Conservation (phyloP, 1,284 basidiomycete species). For the Moesziomyces aphidis region DNA sequence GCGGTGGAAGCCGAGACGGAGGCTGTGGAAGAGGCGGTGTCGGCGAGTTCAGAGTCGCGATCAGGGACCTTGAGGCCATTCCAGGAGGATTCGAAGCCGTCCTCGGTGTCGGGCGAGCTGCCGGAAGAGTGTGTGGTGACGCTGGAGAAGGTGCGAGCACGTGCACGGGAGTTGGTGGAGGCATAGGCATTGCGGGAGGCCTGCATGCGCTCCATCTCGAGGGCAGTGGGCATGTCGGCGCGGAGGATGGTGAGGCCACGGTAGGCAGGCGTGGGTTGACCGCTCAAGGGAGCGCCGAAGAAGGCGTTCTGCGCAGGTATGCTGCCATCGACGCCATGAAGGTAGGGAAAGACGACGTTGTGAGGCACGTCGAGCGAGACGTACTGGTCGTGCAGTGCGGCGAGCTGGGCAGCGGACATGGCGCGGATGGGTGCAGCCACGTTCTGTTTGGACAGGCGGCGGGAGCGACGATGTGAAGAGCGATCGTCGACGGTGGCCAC, state of each 20-base stretch:
- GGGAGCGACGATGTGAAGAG: neutral
- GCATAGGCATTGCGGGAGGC: conserved; percentile 18
- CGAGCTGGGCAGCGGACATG: conserved; percentile 58
- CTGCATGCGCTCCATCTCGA: conserved; percentile 38
- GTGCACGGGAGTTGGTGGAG: conserved; percentile 12
- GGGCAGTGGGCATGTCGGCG: conserved; percentile 60
- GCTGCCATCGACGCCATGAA: conserved; percentile 64
- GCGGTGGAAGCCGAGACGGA: conserved; percentile 42
- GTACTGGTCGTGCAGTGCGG: conserved; percentile 51
- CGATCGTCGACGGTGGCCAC: conserved; percentile 17
- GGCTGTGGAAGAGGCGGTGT: conserved; percentile 15
- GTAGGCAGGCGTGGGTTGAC: conserved; percentile 57
- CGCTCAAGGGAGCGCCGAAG: conserved; percentile 53
- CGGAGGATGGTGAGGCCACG: conserved; percentile 64
- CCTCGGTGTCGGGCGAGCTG: conserved; percentile 44
- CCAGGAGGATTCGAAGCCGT: conserved; percentile 38
- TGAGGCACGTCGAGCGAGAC: conserved; percentile 58
- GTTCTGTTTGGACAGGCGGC: conserved; percentile 10
- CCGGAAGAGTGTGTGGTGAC: conserved; percentile 46
- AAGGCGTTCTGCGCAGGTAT: conserved; percentile 59
- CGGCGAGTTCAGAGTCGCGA: neutral
- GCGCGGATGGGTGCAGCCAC: conserved; percentile 55
- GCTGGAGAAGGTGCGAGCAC: conserved; percentile 47
- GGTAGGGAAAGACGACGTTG: conserved; percentile 61
- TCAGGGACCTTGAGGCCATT: conserved; percentile 4